A percentile compares a stretch with the other conserved stretches of the same genome.
phyloP scores from a whole-genome alignment of 2,329 filamentous ascomycete genomes.

The Fonsecaea pugnacius region DNA sequence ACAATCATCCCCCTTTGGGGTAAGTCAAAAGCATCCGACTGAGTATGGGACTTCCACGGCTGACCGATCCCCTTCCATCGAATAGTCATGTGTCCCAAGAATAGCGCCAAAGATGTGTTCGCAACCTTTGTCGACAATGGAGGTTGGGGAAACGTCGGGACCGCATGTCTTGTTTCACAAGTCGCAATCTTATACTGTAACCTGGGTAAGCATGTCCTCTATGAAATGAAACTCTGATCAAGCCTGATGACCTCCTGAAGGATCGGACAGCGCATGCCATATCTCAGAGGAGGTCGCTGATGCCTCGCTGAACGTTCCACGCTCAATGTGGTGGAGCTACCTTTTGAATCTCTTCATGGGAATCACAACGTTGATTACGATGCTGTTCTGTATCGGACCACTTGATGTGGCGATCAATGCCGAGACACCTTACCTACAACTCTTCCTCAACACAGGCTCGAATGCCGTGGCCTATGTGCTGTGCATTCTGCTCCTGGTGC shows the following conservation, averaged over 20 bases:
- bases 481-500: conserved; percentile 22
- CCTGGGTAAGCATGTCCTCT: conserved; percentile 17
- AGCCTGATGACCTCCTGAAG: not conserved
- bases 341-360: conserved; percentile 52
- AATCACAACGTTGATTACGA: conserved; percentile 52
- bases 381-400: conserved; percentile 47
- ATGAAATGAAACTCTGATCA: not conserved
- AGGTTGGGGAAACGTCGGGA: conserved; percentile 38
- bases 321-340: conserved; percentile 53
- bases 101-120: conserved; percentile 38
- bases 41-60: not conserved
- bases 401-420: conserved; percentile 44
- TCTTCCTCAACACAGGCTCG: conserved; percentile 29
- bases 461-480: conserved; percentile 20
- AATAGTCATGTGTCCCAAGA: conserved; percentile 29
- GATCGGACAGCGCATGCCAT: conserved; percentile 20
- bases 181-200: conserved; percentile 29
- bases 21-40: not conserved
- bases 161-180: conserved; percentile 29
- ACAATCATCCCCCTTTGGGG: conserved; percentile 37
- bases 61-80: not conserved
- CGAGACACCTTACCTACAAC: conserved; percentile 28
- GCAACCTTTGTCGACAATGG: conserved; percentile 38
- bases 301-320: conserved; percentile 51
- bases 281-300: conserved; percentile 52